Percentiles rank a stretch among this genome's conserved stretches.
Evolutionary conservation across 306 rosid species (phyloP).

Genomic region (Macrotyloma uniflorum): DNA sequence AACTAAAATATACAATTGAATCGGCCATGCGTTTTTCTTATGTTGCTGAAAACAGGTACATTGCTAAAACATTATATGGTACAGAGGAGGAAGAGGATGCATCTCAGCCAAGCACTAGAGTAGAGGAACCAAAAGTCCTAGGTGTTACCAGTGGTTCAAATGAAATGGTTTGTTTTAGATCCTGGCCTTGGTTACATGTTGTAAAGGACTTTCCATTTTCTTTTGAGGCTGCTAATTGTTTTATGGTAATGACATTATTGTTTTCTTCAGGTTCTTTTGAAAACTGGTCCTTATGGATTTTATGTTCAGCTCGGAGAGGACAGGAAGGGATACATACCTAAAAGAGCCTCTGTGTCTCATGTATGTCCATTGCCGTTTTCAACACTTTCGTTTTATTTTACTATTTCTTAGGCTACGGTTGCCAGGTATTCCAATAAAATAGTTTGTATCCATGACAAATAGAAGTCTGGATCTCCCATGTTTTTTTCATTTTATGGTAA

Average conservation of each 20-base stretch:
- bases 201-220: slow-evolving; percentile 12
- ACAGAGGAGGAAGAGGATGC: slow-evolving; percentile 72
- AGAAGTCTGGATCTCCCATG: background rate
- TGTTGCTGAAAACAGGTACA: slow-evolving; percentile 66
- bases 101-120: slow-evolving; percentile 37
- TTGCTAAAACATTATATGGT: slow-evolving; percentile 79
- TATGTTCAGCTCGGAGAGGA: slow-evolving; percentile 98
- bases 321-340: slow-evolving; percentile 72
- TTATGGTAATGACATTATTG: slow-evolving; percentile 20
- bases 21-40: slow-evolving; percentile 18
- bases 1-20: background rate
- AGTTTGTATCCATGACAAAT: slow-evolving; percentile 1
- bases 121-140: slow-evolving; percentile 78
- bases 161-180: slow-evolving; percentile 67
- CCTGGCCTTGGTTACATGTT: slow-evolving; percentile 10
- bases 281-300: slow-evolving; percentile 85
- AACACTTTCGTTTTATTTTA: slow-evolving; percentile 12
- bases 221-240: slow-evolving; percentile 33
- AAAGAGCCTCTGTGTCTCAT: slow-evolving; percentile 77
- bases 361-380: slow-evolving; percentile 54
- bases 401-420: background rate
- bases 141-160: slow-evolving; percentile 70
- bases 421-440: background rate
- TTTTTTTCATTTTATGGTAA: slow-evolving; percentile 24
- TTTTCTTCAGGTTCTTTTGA: slow-evolving; percentile 74